These are phyloP conservation scores for Afroboletus lepidellus DNA, from an alignment of 1,284 basidiomycete species.

Conservation along the genomic window DNA sequence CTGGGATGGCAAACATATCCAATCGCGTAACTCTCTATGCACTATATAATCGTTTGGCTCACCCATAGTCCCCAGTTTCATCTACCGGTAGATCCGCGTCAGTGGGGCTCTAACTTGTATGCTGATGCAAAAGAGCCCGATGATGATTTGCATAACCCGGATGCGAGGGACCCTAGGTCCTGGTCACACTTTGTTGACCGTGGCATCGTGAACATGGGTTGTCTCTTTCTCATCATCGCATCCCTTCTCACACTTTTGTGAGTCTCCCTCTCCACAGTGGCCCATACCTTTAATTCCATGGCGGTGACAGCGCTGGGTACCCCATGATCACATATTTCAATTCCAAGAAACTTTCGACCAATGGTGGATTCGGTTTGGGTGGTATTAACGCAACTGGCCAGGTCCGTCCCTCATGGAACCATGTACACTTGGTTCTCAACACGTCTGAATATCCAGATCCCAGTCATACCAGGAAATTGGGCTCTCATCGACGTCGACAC, in stretches of 20 bases:
- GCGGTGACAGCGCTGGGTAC: slow-evolving; percentile 47
- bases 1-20: slow-evolving; percentile 18
- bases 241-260: slow-evolving; percentile 54
- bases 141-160: slow-evolving; percentile 58
- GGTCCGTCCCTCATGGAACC: slow-evolving; percentile 28
- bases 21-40: slow-evolving; percentile 18
- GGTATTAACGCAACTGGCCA: slow-evolving; percentile 76
- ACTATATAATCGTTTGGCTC: neutral
- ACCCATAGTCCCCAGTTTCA: slow-evolving; percentile 42
- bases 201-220: slow-evolving; percentile 65
- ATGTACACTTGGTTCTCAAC: slow-evolving; percentile 30
- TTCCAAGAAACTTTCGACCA: slow-evolving; percentile 31
- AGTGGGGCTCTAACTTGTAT: slow-evolving; percentile 52
- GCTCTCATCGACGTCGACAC: slow-evolving; percentile 68
- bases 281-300: neutral
- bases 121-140: slow-evolving; percentile 50
- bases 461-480: slow-evolving; percentile 51
- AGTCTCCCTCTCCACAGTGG: slow-evolving; percentile 22
- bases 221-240: slow-evolving; percentile 51
- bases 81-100: slow-evolving; percentile 50
- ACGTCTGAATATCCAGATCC: slow-evolving; percentile 38
- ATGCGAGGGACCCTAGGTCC: slow-evolving; percentile 28
- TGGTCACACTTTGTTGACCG: slow-evolving; percentile 39
- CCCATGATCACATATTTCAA: slow-evolving; percentile 53
- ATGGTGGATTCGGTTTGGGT: slow-evolving; percentile 63